phyloP scores from a whole-genome alignment of 345 rosid genomes.

The Populus davidiana region DNA sequence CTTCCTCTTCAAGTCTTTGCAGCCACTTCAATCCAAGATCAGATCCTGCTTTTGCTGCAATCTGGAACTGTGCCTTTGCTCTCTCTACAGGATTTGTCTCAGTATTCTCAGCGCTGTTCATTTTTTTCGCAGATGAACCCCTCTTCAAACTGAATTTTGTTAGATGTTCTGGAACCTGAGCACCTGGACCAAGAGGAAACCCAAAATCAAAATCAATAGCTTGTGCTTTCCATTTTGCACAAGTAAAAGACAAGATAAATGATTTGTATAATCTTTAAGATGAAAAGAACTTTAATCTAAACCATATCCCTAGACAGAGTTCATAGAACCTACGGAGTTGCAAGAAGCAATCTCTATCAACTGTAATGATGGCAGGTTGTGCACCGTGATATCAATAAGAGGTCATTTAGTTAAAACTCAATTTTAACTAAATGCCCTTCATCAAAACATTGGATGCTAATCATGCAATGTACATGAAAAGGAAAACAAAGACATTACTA shows the following conservation, averaged over 20 bases:
- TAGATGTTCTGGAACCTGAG: slow-evolving; percentile 61
- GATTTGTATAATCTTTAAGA: background rate
- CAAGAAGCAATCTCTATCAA: background rate
- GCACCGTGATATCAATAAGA: background rate
- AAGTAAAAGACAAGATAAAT: background rate
- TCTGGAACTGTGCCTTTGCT: slow-evolving; percentile 74
- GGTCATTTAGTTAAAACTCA: background rate
- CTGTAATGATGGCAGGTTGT: background rate
- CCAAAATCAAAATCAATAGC: background rate
- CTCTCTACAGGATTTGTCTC: slow-evolving; percentile 43
- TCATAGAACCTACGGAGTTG: background rate
- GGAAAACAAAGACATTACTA: background rate
- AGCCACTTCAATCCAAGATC: slow-evolving; percentile 81
- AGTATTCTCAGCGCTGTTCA: slow-evolving; percentile 20
- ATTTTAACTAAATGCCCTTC: background rate
- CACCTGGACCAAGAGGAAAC: slow-evolving; percentile 42
- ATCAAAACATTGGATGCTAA: background rate
- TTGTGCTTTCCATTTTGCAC: background rate
- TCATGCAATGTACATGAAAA: background rate
- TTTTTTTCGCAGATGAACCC: slow-evolving; percentile 40
- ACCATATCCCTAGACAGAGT: background rate
- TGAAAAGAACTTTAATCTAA: background rate
- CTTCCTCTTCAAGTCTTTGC: slow-evolving; percentile 76
- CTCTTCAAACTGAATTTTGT: slow-evolving; percentile 37
- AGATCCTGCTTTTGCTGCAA: slow-evolving; percentile 72